Evolutionary conservation across 192 early-diverging fungal genomes (phyloP).

Genomic region (Podochytrium sp.): DNA sequence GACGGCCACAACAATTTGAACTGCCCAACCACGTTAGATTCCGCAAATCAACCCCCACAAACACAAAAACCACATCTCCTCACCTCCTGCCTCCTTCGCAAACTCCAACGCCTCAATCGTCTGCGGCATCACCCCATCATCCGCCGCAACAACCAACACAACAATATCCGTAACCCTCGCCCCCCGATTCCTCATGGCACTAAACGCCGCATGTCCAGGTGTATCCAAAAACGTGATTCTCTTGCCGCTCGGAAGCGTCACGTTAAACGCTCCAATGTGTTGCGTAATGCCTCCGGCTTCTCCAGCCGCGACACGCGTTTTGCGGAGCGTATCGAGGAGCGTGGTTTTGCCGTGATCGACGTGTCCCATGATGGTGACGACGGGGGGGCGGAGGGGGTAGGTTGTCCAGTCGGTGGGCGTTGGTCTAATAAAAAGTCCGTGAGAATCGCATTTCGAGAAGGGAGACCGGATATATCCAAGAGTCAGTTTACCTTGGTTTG

Average conservation of each 20-base stretch:
- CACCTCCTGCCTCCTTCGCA: conserved; percentile 61
- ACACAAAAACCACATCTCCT: neutral
- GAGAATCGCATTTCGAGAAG: no score
- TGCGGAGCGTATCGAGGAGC: conserved; percentile 86
- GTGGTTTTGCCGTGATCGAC: conserved; percentile 96
- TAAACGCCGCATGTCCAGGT: conserved; percentile 95
- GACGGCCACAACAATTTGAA: conserved; percentile 93
- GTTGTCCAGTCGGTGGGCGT: conserved; percentile 74
- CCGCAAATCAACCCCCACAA: neutral
- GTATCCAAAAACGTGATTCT: conserved; percentile 95
- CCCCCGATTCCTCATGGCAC: conserved; percentile 91
- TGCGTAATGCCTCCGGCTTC: conserved; percentile 98
- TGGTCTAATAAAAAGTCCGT: conserved; percentile 57
- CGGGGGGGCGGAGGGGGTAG: conserved; percentile 79
- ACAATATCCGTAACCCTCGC: conserved; percentile 94
- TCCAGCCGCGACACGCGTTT: conserved; percentile 87
- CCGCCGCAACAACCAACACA: conserved; percentile 94
- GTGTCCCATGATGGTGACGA: conserved; percentile 98
- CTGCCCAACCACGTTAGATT: conserved; percentile 14
- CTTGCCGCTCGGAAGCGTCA: conserved; percentile 67
- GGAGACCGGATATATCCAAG: neutral
- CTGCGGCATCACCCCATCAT: conserved; percentile 99
- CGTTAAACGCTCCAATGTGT: conserved; percentile 96
- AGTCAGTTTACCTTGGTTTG: neutral
- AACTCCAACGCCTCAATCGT: conserved; percentile 95